Base-by-base conservation (phyloP, 305 asterid species). In the Plantago rigida region DNA sequence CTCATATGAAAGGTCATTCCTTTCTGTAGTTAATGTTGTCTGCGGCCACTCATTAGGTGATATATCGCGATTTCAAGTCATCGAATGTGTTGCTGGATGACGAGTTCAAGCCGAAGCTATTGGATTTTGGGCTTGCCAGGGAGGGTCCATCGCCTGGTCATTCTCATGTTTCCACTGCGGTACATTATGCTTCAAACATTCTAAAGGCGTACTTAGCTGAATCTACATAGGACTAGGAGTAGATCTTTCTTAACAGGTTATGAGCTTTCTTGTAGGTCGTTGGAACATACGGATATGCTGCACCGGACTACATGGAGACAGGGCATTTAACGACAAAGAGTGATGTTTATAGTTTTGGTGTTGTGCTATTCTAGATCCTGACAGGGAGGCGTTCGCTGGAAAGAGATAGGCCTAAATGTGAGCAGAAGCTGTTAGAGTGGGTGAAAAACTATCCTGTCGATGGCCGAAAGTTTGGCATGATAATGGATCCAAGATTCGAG, bases 251-350 rank as follows among this genome's bases (percentile, higher is more conserved):
- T 53, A 13, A 52, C 41, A 4, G 6, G 31, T 26, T 26, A 36
- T 51, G 14, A 63, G 29, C 67, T 28, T 41, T 31, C 67, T 47
- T 36, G 53, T 56, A 91, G 98, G 94, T 84, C 47, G 88, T 91
- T n/a, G 98, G 98, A 26, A 88, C 98, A 29, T 74, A 83, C 29
- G 96, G 98, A 15, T 91, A 91, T 69, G 98, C 98, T 5, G 98
- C 98, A 15, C 98, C 98, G 12, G 98, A 91, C 50, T 91, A 91
- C 72, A 75, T 91, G 41, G 84, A 91, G 69, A 91, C 98, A 0
- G 96, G 98, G n/a, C 98, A 84, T 60, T 85, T 91, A 22, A 86
- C 94, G 19, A 70, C 90, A 15, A 87, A 84, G 77, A 91, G 98
- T 44, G 98, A 91, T 42, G 98, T 91, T 5, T 91, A 94, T 94